phyloP scores from a whole-genome alignment of 1,284 basidiomycete species.

The Pyrrhoderma noxium region DNA sequence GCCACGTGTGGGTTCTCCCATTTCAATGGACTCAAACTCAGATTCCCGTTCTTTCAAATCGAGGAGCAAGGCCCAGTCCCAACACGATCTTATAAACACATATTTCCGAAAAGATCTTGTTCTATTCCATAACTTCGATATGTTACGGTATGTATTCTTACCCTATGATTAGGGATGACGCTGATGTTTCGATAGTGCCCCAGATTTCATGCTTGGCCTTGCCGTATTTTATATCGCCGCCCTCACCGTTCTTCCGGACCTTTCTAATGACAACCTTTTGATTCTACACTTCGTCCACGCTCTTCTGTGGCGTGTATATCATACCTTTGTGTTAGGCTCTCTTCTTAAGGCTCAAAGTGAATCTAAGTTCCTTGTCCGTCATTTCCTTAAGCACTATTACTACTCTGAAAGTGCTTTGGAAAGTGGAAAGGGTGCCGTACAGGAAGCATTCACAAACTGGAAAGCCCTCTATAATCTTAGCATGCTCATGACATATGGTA shows the following conservation, averaged over 20 bases:
- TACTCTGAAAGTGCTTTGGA: conserved; percentile 53
- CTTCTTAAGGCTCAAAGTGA: conserved; percentile 81
- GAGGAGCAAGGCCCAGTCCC: conserved; percentile 37
- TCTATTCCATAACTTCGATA: conserved; percentile 76
- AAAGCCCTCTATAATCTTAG: conserved; percentile 90
- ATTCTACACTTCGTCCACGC: conserved; percentile 77
- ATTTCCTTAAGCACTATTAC: conserved; percentile 89
- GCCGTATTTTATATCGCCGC: conserved; percentile 48
- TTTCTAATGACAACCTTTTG: conserved; percentile 39
- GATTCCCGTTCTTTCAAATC: conserved; percentile 2
- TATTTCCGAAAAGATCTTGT: conserved; percentile 90
- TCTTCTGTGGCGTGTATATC: conserved; percentile 80
- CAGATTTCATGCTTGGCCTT: conserved; percentile 61
- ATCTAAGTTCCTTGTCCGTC: conserved; percentile 85
- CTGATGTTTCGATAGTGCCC: conserved; percentile 32
- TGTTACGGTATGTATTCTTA: conserved; percentile 57
- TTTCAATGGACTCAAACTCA: conserved; percentile 13
- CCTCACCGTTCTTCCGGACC: conserved; percentile 38
- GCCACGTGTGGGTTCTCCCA: conserved; percentile 21
- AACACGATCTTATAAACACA: conserved; percentile 85
- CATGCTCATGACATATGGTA: conserved; percentile 91
- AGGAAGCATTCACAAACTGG: conserved; percentile 94
- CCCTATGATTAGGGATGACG: background rate
- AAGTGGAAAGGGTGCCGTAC: conserved; percentile 61
- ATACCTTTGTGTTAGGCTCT: conserved; percentile 83